Evolutionary conservation across 148 eudicot genomes (phyloP).

Genomic region (Nepenthes gracilis): DNA sequence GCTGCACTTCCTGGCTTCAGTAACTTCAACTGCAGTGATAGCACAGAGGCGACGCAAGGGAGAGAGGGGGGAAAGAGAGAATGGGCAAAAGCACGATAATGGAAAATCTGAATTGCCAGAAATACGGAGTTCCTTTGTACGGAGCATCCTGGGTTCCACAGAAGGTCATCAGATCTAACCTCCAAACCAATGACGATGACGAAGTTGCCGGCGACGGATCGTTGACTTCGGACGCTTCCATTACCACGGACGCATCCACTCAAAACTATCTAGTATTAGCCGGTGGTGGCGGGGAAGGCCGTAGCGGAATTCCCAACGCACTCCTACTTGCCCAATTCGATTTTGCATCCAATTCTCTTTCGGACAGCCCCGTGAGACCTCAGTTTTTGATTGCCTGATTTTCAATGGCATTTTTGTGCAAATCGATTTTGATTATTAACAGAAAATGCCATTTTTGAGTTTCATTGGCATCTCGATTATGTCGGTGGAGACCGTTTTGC

Average conservation of each 20-base stretch:
- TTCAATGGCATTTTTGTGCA: neutral
- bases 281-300: conserved; percentile 91
- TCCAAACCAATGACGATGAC: conserved; percentile 4
- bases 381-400: neutral
- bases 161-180: conserved; percentile 17
- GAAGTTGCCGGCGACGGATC: conserved; percentile 6
- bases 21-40: too few relatives aligned
- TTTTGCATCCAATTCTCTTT: conserved; percentile 36
- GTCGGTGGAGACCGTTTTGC: too few relatives aligned
- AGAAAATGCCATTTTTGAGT: too few relatives aligned
- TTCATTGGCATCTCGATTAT: too few relatives aligned
- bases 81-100: too few relatives aligned
- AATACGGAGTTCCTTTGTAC: conserved; percentile 77
- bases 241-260: neutral
- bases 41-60: too few relatives aligned
- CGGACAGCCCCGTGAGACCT: conserved; percentile 50
- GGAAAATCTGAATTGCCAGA: conserved; percentile 20
- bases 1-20: too few relatives aligned
- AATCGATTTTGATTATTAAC: neutral
- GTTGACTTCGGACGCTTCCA: neutral
- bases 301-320: conserved; percentile 76
- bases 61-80: too few relatives aligned
- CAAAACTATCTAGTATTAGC: conserved; percentile 31
- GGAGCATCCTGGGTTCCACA: conserved; percentile 76
- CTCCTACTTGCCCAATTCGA: conserved; percentile 49